Base-by-base conservation (phyloP, 306 rosid species). In the Trichosanthes cucumerina region DNA sequence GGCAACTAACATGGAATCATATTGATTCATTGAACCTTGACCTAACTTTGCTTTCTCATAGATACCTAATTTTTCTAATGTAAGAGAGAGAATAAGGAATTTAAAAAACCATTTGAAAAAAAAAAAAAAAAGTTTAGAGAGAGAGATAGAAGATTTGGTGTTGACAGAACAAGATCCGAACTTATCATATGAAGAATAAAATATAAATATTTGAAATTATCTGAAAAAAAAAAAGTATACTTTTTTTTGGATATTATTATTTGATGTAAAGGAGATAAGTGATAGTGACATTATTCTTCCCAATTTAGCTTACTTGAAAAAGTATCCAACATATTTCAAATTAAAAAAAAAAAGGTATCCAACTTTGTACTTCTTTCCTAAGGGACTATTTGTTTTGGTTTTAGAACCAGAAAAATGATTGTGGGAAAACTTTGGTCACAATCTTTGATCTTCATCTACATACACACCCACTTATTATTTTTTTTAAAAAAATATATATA, bases 11-110 rank as follows among this genome's bases (percentile, higher is more conserved):
- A n/a, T 18, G 53, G 50, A 66, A 66, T 38, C 74, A 49, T 73
- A 47, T 28, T 18, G 21, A 73, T 73, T 50, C 62, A 73, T 73
- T 73, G 78, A 73, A 73, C 46, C 14, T 72, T 46, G 77, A 72
- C 77, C 62, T 73, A 50, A 50, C 18, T 49, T 73, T 73, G 23
- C 47, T 47, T 72, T 72, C n/a, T n/a, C 2, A 23, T 23, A 6
- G 18, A 9, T 44, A 70, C 76, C 76, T 44, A 70, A 70, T 70
- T 43, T 70, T 70, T 44, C 12, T 7, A 69, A 41, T 23, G 16
- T 41, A 14, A 63, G 52, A n/a, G 52, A 21, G 74, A 39, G 74
- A 38, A 24, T 26, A 70, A 70, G 21, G 77, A 72, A 71, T 71
- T 71, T 71, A 15, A 11, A 71, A 71, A n/a, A 24, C 9, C 21